These are phyloP conservation scores for Spergularia bocconei DNA, from an alignment of 148 eudicot genomes.

Conservation along the genomic window DNA sequence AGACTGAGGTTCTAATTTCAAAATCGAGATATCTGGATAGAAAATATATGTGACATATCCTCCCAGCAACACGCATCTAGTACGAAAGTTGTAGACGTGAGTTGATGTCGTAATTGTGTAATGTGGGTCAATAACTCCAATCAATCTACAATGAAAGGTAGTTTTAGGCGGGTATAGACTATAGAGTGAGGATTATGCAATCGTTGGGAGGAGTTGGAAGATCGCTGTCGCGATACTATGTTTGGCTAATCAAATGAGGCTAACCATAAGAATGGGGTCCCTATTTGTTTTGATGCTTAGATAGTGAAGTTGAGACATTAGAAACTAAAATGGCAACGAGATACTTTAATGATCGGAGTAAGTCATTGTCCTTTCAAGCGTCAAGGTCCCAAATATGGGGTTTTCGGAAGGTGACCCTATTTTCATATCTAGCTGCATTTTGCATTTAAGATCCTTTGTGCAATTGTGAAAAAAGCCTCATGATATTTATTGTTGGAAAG, in stretches of 20 bases:
- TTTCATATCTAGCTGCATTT: constrained; percentile 15
- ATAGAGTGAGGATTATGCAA: neutral
- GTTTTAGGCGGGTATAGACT: neutral
- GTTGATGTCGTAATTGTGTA: too few species aligned
- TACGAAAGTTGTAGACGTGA: too few species aligned
- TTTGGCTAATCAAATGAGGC: constrained; percentile 12
- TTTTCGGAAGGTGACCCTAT: constrained; percentile 27
- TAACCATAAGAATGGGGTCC: constrained; percentile 13
- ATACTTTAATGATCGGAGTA: constrained; percentile 19
- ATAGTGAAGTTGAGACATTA: constrained; percentile 15
- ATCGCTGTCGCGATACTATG: constrained; percentile 30
- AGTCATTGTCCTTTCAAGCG: constrained; percentile 28
- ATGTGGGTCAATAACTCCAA: too few species aligned
- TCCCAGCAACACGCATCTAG: too few species aligned
- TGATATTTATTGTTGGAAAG: neutral
- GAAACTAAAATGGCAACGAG: constrained; percentile 25
- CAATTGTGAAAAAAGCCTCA: neutral
- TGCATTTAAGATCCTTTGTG: constrained; percentile 7
- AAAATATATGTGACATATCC: too few species aligned
- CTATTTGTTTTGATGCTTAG: constrained; percentile 9
- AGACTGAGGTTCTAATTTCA: too few species aligned
- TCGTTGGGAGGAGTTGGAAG: constrained; percentile 21
- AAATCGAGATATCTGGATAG: too few species aligned
- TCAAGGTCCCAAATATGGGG: constrained; percentile 28
- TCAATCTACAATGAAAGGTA: too few species aligned